Evolutionary conservation across 257 asterid species (phyloP).

Genomic region (Gentiana dahurica): DNA sequence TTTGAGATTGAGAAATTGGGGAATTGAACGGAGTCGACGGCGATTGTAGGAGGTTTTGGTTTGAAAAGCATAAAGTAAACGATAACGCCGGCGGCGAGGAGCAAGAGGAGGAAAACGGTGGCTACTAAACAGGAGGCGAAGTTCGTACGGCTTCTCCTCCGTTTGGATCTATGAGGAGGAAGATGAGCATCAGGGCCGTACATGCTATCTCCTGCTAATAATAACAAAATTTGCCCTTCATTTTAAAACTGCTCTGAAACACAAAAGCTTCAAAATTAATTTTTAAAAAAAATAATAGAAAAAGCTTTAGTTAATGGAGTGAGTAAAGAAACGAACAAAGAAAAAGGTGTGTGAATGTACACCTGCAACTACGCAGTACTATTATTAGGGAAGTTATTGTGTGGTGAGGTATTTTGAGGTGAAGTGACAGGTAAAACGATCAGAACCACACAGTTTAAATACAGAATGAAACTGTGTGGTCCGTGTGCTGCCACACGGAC

Average conservation of each 20-base stretch:
- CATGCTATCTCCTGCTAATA: constrained; percentile 17
- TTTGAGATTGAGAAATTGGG: constrained; percentile 71
- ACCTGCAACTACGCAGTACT: too few species aligned
- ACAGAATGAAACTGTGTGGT: too few species aligned
- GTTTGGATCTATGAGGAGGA: constrained; percentile 33
- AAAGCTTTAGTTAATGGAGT: neutral
- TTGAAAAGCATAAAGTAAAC: constrained; percentile 72
- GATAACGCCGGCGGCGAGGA: constrained; percentile 47
- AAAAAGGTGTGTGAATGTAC: neutral
- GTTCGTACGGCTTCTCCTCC: constrained; percentile 42
- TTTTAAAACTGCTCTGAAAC: too few species aligned
- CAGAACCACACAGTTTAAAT: too few species aligned
- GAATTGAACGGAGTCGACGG: constrained; percentile 80
- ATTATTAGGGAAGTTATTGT: too few species aligned
- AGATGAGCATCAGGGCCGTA: constrained; percentile 23
- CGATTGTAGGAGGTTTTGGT: constrained; percentile 69
- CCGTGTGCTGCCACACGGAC: too few species aligned
- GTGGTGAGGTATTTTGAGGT: too few species aligned
- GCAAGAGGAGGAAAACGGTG: constrained; percentile 53
- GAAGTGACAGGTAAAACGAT: too few species aligned
- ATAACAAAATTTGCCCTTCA: too few species aligned
- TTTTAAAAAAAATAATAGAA: neutral
- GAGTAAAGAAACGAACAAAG: neutral
- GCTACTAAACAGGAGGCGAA: constrained; percentile 80
- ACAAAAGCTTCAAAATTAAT: too few species aligned